Evolutionary conservation across 805 yeast genomes (phyloP).

Genomic region (Barnettozyma pratensis): DNA sequence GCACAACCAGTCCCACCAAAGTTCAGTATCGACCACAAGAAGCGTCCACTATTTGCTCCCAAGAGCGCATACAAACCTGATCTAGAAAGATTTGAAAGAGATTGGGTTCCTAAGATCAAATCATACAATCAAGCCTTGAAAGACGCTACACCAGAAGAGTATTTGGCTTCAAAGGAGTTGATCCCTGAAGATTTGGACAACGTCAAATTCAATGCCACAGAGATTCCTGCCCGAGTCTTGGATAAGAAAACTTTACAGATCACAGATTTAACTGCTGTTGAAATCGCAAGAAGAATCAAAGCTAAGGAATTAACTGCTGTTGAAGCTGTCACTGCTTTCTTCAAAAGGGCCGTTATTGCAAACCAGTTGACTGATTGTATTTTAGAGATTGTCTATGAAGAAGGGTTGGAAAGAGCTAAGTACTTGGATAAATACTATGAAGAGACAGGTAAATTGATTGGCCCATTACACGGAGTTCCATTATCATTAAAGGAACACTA

Average conservation of each 20-base stretch:
- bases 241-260: slow-evolving; percentile 15
- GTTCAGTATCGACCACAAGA: slow-evolving; percentile 14
- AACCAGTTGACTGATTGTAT: slow-evolving; percentile 59
- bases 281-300: slow-evolving; percentile 17
- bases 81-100: slow-evolving; percentile 13
- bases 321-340: slow-evolving; percentile 18
- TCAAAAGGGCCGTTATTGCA: slow-evolving; percentile 50
- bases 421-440: slow-evolving; percentile 49
- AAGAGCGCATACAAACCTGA: slow-evolving; percentile 12
- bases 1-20: background rate
- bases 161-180: slow-evolving; percentile 16
- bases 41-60: slow-evolving; percentile 12
- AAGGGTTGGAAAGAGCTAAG: slow-evolving; percentile 53
- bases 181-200: slow-evolving; percentile 20
- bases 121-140: slow-evolving; percentile 18
- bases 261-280: slow-evolving; percentile 19
- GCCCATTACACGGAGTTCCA: slow-evolving; percentile 69
- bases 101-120: slow-evolving; percentile 23
- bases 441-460: slow-evolving; percentile 47
- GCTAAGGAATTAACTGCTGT: slow-evolving; percentile 18
- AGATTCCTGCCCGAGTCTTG: slow-evolving; percentile 18
- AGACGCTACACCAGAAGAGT: slow-evolving; percentile 21
- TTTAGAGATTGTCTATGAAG: slow-evolving; percentile 58
- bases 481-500: slow-evolving; percentile 65
- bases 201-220: slow-evolving; percentile 19